phyloP scores from a whole-genome alignment of 78 protist species.

The Trichosphaerium sp. region DNA sequence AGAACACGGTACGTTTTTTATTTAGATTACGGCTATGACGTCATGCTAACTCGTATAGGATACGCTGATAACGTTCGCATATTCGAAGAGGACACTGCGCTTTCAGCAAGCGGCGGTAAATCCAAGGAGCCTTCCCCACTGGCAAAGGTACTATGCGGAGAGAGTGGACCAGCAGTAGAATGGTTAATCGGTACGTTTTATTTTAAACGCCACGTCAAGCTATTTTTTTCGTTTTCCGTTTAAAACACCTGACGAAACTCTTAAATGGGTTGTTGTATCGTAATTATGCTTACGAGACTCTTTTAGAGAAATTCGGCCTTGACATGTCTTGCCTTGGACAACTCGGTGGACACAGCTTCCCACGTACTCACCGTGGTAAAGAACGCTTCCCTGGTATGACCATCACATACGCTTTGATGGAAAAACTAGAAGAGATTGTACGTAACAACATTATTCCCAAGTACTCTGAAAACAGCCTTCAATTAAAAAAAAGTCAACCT shows the following conservation, averaged over 20 bases:
- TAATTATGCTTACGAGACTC: too few species aligned
- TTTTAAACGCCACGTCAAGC: neutral
- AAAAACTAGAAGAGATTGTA: neutral
- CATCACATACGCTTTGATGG: constrained; percentile 11
- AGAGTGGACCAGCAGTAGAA: constrained; percentile 3
- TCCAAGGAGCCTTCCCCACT: neutral
- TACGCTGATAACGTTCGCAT: neutral
- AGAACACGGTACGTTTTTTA: too few species aligned
- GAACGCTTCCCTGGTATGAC: constrained; percentile 14
- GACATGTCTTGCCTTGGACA: neutral
- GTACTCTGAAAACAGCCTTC: too few species aligned
- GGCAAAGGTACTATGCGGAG: neutral
- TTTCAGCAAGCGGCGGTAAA: neutral
- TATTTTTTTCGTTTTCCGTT: too few species aligned
- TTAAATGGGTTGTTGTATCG: too few species aligned
- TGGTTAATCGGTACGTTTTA: neutral
- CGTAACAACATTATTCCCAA: too few species aligned
- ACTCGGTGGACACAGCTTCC: neutral
- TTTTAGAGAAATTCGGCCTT: neutral
- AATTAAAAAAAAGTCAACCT: too few species aligned
- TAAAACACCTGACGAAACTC: too few species aligned
- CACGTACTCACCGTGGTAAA: constrained; percentile 7
- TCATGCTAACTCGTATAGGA: neutral
- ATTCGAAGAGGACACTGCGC: constrained; percentile 38
- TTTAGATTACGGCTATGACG: constrained; percentile 32